A percentile compares a stretch with the other conserved stretches of the same genome.
Evolutionary conservation across 371 early-diverging fungal genomes (phyloP).

Genomic region (Mucor indicus): DNA sequence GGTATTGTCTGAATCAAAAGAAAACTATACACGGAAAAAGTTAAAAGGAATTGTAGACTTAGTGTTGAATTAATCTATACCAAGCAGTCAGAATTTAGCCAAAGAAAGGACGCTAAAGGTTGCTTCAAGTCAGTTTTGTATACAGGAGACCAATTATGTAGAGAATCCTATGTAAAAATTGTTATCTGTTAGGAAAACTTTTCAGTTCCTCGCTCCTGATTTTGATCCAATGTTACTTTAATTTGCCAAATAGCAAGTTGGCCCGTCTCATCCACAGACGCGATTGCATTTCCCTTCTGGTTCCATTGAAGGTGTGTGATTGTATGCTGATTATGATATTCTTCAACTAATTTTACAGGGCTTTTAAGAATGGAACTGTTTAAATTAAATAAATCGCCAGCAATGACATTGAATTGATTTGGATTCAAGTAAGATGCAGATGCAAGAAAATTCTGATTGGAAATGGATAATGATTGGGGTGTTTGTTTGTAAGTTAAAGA

Average conservation of each 20-base stretch:
- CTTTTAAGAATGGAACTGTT: slow-evolving; percentile 21
- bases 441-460: slow-evolving; percentile 28
- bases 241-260: slow-evolving; percentile 41
- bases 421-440: slow-evolving; percentile 25
- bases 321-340: slow-evolving; percentile 34
- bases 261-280: slow-evolving; percentile 47
- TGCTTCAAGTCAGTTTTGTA: slow-evolving; percentile 36
- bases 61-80: slow-evolving; percentile 1
- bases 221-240: slow-evolving; percentile 23
- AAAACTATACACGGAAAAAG: slow-evolving; percentile 13
- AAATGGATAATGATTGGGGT: slow-evolving; percentile 24
- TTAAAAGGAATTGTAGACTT: neutral
- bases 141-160: slow-evolving; percentile 29
- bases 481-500: slow-evolving; percentile 31
- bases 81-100: slow-evolving; percentile 41
- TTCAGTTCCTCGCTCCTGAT: neutral
- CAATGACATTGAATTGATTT: slow-evolving; percentile 20
- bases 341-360: slow-evolving; percentile 26
- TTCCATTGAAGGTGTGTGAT: slow-evolving; percentile 47
- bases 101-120: slow-evolving; percentile 40
- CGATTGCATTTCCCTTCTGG: slow-evolving; percentile 38
- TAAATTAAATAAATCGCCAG: slow-evolving; percentile 31
- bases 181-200: neutral
- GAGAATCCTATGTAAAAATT: slow-evolving; percentile 22
- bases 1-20: slow-evolving; percentile 7